Evolutionary conservation across 2,329 filamentous ascomycete genomes (phyloP).

Genomic region (Ceratocystis variospora): DNA sequence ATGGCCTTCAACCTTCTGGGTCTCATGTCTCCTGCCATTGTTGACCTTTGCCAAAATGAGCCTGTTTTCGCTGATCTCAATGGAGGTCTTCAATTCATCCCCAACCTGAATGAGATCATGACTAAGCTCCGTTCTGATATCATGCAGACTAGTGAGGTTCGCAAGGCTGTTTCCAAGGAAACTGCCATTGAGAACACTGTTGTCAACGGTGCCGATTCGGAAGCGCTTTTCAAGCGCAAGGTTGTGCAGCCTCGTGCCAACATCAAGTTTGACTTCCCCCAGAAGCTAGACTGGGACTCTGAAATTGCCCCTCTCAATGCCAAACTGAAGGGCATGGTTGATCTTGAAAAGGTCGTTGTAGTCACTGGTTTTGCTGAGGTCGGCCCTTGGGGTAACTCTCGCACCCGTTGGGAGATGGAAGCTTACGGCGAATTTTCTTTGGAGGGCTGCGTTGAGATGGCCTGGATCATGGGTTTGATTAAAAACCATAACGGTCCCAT

Average conservation of each 20-base stretch:
- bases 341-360: slow-evolving; percentile 94
- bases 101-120: slow-evolving; percentile 89
- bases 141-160: slow-evolving; percentile 86
- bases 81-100: slow-evolving; percentile 93
- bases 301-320: slow-evolving; percentile 82
- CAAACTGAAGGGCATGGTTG: slow-evolving; percentile 91
- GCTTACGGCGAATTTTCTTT: slow-evolving; percentile 91
- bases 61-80: slow-evolving; percentile 96
- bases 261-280: slow-evolving; percentile 93
- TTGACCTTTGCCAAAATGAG: slow-evolving; percentile 88
- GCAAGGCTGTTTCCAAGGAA: slow-evolving; percentile 87
- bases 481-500: slow-evolving; percentile 95
- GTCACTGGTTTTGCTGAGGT: slow-evolving; percentile 94
- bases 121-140: slow-evolving; percentile 85
- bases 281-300: slow-evolving; percentile 76
- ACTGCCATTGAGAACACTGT: slow-evolving; percentile 94
- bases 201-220: slow-evolving; percentile 84
- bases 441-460: slow-evolving; percentile 97
- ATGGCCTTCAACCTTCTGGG: slow-evolving; percentile 99
- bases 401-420: slow-evolving; percentile 99
- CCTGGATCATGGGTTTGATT: slow-evolving; percentile 99
- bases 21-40: slow-evolving; percentile 85
- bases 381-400: slow-evolving; percentile 95
- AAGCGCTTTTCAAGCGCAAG: slow-evolving; percentile 89
- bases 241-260: slow-evolving; percentile 88